Percentiles rank a stretch among this genome's conserved stretches.
Conservation (phyloP, 2,329 filamentous ascomycete species). For the Aspergillus sp. region DNA sequence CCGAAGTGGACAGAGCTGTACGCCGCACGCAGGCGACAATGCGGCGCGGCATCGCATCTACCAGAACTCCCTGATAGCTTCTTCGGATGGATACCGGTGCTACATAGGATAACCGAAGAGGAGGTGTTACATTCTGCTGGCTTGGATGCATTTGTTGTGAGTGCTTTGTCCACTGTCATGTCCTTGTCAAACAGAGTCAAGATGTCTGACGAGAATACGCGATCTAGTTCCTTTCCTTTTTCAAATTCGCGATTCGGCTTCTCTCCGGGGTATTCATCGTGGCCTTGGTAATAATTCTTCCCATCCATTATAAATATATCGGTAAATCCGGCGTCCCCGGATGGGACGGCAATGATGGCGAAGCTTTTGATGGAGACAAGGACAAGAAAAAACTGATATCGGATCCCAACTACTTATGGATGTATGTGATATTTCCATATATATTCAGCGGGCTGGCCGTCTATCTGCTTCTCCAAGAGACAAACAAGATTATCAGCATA, state of each 20-base stretch:
- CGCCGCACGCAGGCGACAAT: slow-evolving; percentile 78
- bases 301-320: slow-evolving; percentile 72
- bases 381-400: slow-evolving; percentile 33
- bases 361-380: slow-evolving; percentile 27
- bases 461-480: slow-evolving; percentile 80
- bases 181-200: background rate
- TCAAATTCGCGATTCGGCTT: slow-evolving; percentile 89
- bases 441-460: slow-evolving; percentile 81
- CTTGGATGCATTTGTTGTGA: slow-evolving; percentile 87
- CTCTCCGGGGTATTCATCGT: slow-evolving; percentile 79
- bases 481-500: slow-evolving; percentile 77
- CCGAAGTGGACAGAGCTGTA: slow-evolving; percentile 92
- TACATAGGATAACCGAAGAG: slow-evolving; percentile 83
- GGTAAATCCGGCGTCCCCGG: slow-evolving; percentile 42
- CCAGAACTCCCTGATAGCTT: slow-evolving; percentile 80
- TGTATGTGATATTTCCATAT: slow-evolving; percentile 93
- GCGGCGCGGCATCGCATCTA: slow-evolving; percentile 62
- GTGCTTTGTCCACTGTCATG: slow-evolving; percentile 27
- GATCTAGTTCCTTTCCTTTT: slow-evolving; percentile 78
- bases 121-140: slow-evolving; percentile 88
- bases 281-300: slow-evolving; percentile 75
- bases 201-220: background rate
- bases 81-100: slow-evolving; percentile 87
- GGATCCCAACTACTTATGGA: slow-evolving; percentile 70
- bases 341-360: slow-evolving; percentile 36